These are phyloP conservation scores for Auxenochlorella pyrenoidosa DNA, from an alignment of 139 green algal genomes.

Conservation along the genomic window DNA sequence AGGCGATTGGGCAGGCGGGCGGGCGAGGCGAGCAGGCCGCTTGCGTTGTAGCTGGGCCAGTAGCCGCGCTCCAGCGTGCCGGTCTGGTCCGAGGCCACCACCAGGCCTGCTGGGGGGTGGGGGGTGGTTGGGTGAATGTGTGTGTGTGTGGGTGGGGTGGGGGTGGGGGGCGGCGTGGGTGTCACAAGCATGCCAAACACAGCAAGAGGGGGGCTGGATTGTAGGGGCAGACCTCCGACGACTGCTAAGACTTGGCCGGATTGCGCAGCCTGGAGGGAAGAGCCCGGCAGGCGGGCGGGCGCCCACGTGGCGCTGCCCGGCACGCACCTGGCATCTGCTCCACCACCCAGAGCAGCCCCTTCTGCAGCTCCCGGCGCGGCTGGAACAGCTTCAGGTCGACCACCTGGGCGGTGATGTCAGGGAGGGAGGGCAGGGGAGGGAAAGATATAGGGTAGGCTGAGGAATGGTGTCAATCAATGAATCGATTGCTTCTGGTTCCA, in stretches of 20 bases:
- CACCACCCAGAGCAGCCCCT: conserved; percentile 67
- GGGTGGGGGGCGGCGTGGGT: too few species aligned
- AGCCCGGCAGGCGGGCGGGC: too few species aligned
- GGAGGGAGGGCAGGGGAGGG: background rate
- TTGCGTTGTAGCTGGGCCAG: conserved; percentile 78
- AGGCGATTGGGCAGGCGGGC: too few species aligned
- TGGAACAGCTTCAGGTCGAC: conserved; percentile 75
- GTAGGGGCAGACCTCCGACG: too few species aligned
- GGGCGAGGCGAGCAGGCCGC: too few species aligned
- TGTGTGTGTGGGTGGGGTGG: background rate
- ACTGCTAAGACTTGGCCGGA: too few species aligned
- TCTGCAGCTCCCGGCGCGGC: conserved; percentile 59
- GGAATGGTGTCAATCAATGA: too few species aligned
- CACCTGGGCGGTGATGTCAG: conserved; percentile 10
- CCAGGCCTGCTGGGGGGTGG: conserved; percentile 30
- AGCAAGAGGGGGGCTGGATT: background rate
- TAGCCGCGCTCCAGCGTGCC: conserved; percentile 63
- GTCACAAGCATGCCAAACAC: too few species aligned
- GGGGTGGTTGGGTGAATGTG: background rate
- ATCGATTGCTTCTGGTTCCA: too few species aligned
- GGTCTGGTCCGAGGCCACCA: conserved; percentile 39
- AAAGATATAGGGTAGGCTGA: background rate
- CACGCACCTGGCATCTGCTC: conserved; percentile 63
- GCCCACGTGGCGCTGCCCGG: too few species aligned
- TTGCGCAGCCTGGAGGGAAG: too few species aligned